These are phyloP conservation scores for Magnolia kwangsiensis DNA, from an alignment of 164 flowering plant genomes.

Conservation along the genomic window DNA sequence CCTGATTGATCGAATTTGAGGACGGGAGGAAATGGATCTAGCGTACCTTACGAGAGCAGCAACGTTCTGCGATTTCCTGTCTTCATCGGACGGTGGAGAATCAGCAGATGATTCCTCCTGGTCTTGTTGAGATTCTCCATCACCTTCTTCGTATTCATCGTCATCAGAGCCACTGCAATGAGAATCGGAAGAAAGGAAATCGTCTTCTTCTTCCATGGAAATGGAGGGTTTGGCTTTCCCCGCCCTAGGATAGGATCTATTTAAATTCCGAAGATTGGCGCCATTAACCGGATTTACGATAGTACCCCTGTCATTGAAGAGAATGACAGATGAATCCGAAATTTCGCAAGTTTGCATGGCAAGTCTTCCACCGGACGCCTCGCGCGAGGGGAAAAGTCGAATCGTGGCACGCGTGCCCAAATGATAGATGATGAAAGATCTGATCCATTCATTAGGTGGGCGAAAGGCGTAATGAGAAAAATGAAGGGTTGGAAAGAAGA, in stretches of 20 bases:
- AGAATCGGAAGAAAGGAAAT: not conserved
- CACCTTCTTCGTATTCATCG: not conserved
- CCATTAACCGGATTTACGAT: not conserved
- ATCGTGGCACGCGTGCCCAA: too few species aligned
- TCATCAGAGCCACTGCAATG: not conserved
- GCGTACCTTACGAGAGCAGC: slow-evolving; percentile 13
- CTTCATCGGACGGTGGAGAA: slow-evolving; percentile 2
- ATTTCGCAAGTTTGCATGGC: not conserved
- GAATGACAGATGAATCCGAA: not conserved
- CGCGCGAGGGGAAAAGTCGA: too few species aligned
- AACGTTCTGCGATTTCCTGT: slow-evolving; percentile 12
- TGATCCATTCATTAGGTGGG: too few species aligned
- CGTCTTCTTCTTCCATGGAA: slow-evolving; percentile 12
- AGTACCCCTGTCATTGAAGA: not conserved
- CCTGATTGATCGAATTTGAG: not conserved
- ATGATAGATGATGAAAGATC: too few species aligned
- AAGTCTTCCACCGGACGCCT: too few species aligned
- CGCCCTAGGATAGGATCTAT: not conserved
- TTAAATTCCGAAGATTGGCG: not conserved
- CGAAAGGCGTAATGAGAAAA: too few species aligned
- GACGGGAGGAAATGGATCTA: not conserved
- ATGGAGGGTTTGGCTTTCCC: not conserved
- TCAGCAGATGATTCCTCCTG: not conserved
- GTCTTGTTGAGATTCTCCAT: not conserved
- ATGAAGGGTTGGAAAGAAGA: too few species aligned